Conservation (phyloP, 1,139 yeast genomes). For the Magnusiomyces ingens region DNA sequence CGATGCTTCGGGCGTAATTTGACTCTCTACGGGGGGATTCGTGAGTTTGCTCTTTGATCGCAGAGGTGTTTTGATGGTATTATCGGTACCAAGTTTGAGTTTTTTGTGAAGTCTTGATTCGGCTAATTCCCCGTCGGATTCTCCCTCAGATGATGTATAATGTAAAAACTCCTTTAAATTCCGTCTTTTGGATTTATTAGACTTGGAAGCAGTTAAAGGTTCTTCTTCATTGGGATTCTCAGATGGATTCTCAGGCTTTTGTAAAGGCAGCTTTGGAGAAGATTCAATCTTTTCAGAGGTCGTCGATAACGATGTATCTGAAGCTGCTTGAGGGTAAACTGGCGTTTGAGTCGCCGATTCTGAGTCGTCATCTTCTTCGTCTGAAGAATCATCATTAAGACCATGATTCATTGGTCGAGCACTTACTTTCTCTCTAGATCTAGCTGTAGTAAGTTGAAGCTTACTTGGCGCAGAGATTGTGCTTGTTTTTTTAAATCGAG, state of each 20-base stretch:
- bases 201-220: conserved; percentile 7
- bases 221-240: neutral
- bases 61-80: neutral
- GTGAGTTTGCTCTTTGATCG: neutral
- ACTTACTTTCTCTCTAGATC: conserved; percentile 22
- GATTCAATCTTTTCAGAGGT: neutral
- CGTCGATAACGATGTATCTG: conserved; percentile 26
- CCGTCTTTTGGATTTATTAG: conserved; percentile 17
- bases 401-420: conserved; percentile 66
- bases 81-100: neutral
- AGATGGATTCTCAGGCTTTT: neutral
- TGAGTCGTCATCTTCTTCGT: conserved; percentile 33
- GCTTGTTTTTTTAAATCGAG: conserved; percentile 44
- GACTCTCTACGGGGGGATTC: no score
- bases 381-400: conserved; percentile 49
- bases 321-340: neutral
- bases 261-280: neutral
- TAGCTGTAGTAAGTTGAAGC: conserved; percentile 19
- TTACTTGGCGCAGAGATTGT: conserved; percentile 1
- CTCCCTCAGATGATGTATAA: conserved; percentile 24
- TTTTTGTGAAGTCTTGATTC: no score
- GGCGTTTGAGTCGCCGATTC: conserved; percentile 4
- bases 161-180: conserved; percentile 18
- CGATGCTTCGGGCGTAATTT: neutral
- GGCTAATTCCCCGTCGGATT: conserved; percentile 17